A percentile compares a stretch with the other conserved stretches of the same genome.
Conservation (phyloP, 768 basidiomycete species). For the Floccularia luteovirens region DNA sequence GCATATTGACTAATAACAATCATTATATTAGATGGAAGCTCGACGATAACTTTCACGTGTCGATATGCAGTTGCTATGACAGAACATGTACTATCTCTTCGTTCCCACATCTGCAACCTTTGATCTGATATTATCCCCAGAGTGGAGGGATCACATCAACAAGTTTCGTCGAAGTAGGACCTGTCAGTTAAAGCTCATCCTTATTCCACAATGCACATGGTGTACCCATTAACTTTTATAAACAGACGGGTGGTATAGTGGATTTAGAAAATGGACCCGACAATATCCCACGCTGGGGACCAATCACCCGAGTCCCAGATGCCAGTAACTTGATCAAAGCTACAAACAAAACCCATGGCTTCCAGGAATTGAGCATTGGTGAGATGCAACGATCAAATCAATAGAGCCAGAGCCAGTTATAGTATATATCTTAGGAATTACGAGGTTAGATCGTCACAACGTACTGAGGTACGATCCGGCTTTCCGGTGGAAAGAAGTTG, state of each 20-base stretch:
- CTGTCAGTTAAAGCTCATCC: neutral
- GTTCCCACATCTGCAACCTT: neutral
- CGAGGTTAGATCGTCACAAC: neutral
- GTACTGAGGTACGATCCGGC: neutral
- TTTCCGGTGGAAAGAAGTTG: neutral
- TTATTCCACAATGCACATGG: neutral
- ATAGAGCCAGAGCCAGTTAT: neutral
- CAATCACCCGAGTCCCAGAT: neutral
- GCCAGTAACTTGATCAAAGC: neutral
- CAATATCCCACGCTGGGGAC: neutral
- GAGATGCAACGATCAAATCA: neutral
- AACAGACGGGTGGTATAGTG: neutral
- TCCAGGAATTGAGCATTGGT: neutral
- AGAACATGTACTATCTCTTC: neutral
- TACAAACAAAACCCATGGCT: neutral
- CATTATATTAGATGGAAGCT: neutral
- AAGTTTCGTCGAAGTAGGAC: neutral
- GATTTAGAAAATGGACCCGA: neutral
- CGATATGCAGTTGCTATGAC: neutral
- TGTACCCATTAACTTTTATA: neutral
- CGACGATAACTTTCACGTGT: neutral
- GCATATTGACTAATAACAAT: neutral
- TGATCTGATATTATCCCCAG: neutral
- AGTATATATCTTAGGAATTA: neutral
- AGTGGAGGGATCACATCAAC: too few species aligned